Percentiles rank a stretch among this genome's conserved stretches.
These are phyloP conservation scores for Emergomyces africanus DNA, from an alignment of 2,329 filamentous ascomycete species.

Conservation along the genomic window DNA sequence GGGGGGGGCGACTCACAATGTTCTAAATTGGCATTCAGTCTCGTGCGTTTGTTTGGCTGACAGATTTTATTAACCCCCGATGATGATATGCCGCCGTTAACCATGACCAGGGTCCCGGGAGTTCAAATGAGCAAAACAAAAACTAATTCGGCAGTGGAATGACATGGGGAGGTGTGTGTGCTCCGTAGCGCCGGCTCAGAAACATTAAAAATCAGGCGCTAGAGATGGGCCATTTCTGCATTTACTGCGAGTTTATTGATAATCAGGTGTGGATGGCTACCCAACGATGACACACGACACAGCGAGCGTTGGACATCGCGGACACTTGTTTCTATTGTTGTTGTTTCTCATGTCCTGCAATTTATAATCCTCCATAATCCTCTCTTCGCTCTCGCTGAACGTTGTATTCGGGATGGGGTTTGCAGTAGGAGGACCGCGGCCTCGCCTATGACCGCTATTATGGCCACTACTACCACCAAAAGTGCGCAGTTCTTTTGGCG, in stretches of 20 bases:
- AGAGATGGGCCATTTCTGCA: too few species aligned
- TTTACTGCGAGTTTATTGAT: background rate
- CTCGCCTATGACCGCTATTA: background rate
- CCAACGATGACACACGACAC: background rate
- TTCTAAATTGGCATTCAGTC: background rate
- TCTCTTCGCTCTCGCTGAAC: slow-evolving; percentile 1
- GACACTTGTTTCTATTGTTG: background rate
- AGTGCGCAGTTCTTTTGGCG: background rate
- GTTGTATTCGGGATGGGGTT: background rate
- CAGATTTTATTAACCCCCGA: background rate
- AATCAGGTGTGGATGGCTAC: background rate
- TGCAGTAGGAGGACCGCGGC: background rate
- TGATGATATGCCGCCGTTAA: background rate
- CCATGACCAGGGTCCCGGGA: background rate
- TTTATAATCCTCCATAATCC: background rate
- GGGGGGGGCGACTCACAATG: background rate
- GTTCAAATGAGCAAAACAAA: background rate
- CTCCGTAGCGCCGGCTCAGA: too few species aligned
- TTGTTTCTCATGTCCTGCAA: background rate
- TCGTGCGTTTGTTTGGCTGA: background rate
- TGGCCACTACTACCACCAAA: background rate
- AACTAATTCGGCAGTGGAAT: background rate
- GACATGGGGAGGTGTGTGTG: too few species aligned
- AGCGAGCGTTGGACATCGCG: too few species aligned
- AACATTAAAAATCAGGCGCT: too few species aligned